Evolutionary conservation across 129 eudicot genomes (phyloP).

Genomic region (Artemisia annua): DNA sequence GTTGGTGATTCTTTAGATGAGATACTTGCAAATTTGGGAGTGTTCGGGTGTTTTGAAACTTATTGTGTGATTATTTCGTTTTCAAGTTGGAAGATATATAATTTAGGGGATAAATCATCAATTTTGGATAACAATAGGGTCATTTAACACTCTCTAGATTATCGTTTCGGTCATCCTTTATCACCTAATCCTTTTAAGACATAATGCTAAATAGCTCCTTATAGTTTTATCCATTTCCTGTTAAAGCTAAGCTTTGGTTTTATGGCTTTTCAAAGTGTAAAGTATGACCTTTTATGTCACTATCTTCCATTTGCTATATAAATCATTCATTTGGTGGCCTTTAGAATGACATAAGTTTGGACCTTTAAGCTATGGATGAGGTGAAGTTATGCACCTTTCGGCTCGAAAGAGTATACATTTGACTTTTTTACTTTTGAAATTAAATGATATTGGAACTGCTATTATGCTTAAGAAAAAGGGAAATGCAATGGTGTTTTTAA

Average conservation of each 20-base stretch:
- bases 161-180: no score
- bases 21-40: not conserved
- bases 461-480: not conserved
- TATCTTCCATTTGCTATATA: constrained; percentile 13
- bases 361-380: constrained; percentile 28
- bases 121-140: no score
- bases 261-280: constrained; percentile 26
- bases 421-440: not conserved
- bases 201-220: not conserved
- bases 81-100: no score
- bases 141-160: no score
- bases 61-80: no score
- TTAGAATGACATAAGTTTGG: constrained; percentile 25
- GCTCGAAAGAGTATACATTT: constrained; percentile 7
- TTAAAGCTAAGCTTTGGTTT: not conserved
- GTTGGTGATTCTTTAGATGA: not conserved
- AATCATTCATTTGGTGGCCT: constrained; percentile 27
- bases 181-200: no score
- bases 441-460: not conserved
- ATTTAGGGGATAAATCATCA: no score
- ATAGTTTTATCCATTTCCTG: constrained; percentile 3
- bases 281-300: constrained; percentile 20
- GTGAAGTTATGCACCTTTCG: constrained; percentile 12
- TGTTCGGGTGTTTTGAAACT: no score
- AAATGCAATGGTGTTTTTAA: constrained; percentile 1